phyloP scores from a whole-genome alignment of 2,329 filamentous ascomycete genomes.

The Botrytis pseudocinerea region DNA sequence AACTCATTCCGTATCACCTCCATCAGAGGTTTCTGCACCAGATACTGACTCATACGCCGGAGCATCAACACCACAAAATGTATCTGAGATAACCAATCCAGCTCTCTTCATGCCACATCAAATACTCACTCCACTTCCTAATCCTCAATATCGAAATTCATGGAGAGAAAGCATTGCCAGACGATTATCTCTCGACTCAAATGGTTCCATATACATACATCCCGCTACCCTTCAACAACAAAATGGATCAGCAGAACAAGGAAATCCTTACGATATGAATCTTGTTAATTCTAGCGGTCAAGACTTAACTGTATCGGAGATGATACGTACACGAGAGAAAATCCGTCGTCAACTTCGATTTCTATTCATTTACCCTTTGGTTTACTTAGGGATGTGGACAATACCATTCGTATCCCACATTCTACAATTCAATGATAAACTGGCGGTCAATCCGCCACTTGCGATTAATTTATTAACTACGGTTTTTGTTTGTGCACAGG shows the following conservation, averaged over 20 bases:
- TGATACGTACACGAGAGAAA: constrained; percentile 50
- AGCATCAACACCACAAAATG: constrained; percentile 30
- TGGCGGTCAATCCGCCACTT: constrained; percentile 54
- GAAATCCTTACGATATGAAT: constrained; percentile 30
- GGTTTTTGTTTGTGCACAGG: constrained; percentile 63
- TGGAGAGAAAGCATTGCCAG: constrained; percentile 31
- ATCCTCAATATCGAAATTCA: constrained; percentile 28
- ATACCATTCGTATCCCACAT: constrained; percentile 68
- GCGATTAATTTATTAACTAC: constrained; percentile 56
- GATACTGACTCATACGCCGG: constrained; percentile 32
- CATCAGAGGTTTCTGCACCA: constrained; percentile 28
- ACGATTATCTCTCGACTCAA: constrained; percentile 29
- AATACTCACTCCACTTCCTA: not conserved
- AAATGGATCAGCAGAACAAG: constrained; percentile 23
- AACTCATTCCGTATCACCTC: constrained; percentile 24
- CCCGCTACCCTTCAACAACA: constrained; percentile 30
- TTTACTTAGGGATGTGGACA: constrained; percentile 72
- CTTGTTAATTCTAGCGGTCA: constrained; percentile 36
- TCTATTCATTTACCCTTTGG: constrained; percentile 73
- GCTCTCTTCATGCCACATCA: not conserved
- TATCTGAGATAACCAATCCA: constrained; percentile 23
- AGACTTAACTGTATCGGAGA: constrained; percentile 40
- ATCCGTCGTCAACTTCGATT: constrained; percentile 69
- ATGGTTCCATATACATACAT: constrained; percentile 24
- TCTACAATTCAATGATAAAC: constrained; percentile 56